Conservation (phyloP, 2,329 filamentous ascomycete genomes). For the Huntiella omanensis region DNA sequence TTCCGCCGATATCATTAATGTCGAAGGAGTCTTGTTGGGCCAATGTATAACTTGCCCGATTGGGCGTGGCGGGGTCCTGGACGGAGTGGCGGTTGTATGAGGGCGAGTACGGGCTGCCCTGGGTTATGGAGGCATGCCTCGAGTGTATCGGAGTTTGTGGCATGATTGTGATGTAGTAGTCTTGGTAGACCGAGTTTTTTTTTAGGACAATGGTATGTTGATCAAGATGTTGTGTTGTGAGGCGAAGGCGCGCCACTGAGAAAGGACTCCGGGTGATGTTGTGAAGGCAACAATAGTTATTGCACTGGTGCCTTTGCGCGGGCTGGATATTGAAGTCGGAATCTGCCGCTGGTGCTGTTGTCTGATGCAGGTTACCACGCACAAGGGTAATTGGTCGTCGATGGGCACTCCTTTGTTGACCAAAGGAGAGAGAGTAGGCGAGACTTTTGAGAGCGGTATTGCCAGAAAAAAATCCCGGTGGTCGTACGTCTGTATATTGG, state of each 20-base stretch:
- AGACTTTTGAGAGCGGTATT: neutral
- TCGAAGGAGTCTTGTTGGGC: constrained; percentile 27
- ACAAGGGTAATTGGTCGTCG: too few relatives aligned
- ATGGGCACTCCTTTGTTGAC: too few relatives aligned
- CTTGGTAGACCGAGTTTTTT: neutral
- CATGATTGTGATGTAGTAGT: constrained; percentile 14
- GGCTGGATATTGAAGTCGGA: too few relatives aligned
- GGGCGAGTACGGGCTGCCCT: constrained; percentile 16
- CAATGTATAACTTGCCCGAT: constrained; percentile 26
- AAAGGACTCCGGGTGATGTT: neutral
- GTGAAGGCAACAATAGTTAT: too few relatives aligned
- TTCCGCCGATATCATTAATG: constrained; percentile 25
- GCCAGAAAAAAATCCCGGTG: neutral
- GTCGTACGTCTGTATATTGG: neutral
- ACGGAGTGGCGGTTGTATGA: constrained; percentile 23
- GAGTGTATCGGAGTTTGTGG: constrained; percentile 41
- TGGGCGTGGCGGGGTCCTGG: constrained; percentile 30
- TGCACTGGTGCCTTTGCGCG: too few relatives aligned
- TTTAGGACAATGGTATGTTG: neutral
- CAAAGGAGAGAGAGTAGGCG: too few relatives aligned
- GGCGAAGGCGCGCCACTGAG: neutral
- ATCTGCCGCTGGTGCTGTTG: too few relatives aligned
- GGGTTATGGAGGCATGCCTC: constrained; percentile 35
- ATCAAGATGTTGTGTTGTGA: neutral
- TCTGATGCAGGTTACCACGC: too few relatives aligned